These are phyloP conservation scores for Pythium brachiatum DNA, from an alignment of 352 stramenopile genomes.

Conservation along the genomic window DNA sequence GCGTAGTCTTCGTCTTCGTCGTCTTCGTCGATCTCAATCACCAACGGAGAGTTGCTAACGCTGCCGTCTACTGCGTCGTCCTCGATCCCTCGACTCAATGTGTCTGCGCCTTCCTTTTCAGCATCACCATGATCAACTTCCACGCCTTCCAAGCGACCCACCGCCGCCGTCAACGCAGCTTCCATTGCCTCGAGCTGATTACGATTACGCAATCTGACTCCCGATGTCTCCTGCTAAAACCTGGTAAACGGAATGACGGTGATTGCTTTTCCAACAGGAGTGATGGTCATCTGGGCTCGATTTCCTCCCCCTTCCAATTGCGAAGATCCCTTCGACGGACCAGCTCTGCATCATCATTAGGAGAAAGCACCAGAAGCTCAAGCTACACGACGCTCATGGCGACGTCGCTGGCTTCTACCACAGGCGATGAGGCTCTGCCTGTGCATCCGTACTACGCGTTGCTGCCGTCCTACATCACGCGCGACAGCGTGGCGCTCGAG, in stretches of 20 bases:
- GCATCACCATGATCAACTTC: too few relatives aligned
- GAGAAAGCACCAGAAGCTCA: not conserved
- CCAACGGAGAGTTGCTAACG: too few relatives aligned
- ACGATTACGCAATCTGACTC: not conserved
- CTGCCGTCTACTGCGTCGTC: too few relatives aligned
- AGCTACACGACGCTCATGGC: not conserved
- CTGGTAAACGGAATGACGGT: not conserved
- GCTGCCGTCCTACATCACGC: constrained; percentile 56
- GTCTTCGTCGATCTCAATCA: too few relatives aligned
- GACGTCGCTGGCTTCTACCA: not conserved
- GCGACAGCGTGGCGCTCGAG: constrained; percentile 36
- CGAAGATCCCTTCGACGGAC: not conserved
- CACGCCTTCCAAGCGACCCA: too few relatives aligned
- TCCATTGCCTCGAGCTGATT: too few relatives aligned
- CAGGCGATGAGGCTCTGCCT: not conserved
- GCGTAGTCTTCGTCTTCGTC: too few relatives aligned
- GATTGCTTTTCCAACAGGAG: not conserved
- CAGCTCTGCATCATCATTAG: too few relatives aligned
- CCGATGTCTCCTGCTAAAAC: not conserved
- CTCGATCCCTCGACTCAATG: too few relatives aligned
- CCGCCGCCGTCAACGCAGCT: too few relatives aligned
- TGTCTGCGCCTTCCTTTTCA: too few relatives aligned
- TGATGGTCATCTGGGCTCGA: constrained; percentile 2
- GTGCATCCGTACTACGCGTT: constrained; percentile 59
- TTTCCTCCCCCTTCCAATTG: not conserved